A percentile compares a stretch with the other conserved stretches of the same genome.
Conservation (phyloP, 1,284 basidiomycete genomes). For the Xerocomus nothofagi region DNA sequence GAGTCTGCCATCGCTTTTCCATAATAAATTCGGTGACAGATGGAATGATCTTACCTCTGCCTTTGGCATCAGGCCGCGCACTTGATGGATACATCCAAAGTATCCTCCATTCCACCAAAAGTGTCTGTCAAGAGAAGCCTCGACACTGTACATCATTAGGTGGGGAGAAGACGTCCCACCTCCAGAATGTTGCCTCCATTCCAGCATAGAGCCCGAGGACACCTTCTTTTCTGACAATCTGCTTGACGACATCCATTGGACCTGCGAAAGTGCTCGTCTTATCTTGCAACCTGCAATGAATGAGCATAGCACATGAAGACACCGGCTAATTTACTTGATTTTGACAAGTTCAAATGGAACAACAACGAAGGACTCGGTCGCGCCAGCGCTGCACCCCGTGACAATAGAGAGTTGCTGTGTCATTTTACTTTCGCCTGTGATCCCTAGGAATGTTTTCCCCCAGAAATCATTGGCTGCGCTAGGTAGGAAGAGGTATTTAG, state of each 20-base stretch:
- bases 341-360: slow-evolving; percentile 98
- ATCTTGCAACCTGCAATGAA: slow-evolving; percentile 74
- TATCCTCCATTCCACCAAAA: slow-evolving; percentile 93
- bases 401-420: slow-evolving; percentile 83
- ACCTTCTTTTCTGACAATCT: slow-evolving; percentile 77
- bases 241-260: slow-evolving; percentile 86
- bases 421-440: slow-evolving; percentile 80
- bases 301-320: slow-evolving; percentile 5
- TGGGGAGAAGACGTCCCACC: slow-evolving; percentile 42
- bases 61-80: slow-evolving; percentile 79
- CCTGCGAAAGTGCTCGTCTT: slow-evolving; percentile 87
- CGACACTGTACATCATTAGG: background rate
- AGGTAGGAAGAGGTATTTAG: background rate
- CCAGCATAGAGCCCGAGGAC: slow-evolving; percentile 85
- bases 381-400: slow-evolving; percentile 93
- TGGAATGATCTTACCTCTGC: slow-evolving; percentile 56
- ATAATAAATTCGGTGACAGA: background rate
- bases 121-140: slow-evolving; percentile 49
- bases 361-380: slow-evolving; percentile 91
- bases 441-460: slow-evolving; percentile 72
- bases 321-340: slow-evolving; percentile 60
- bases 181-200: slow-evolving; percentile 96
- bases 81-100: slow-evolving; percentile 89
- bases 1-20: slow-evolving; percentile 46
- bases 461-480: slow-evolving; percentile 92